Evolutionary conservation across 805 yeast genomes (phyloP), one percentile per base, ranked within the genome.

Genomic region (Saturnispora mendoncae): DNA sequence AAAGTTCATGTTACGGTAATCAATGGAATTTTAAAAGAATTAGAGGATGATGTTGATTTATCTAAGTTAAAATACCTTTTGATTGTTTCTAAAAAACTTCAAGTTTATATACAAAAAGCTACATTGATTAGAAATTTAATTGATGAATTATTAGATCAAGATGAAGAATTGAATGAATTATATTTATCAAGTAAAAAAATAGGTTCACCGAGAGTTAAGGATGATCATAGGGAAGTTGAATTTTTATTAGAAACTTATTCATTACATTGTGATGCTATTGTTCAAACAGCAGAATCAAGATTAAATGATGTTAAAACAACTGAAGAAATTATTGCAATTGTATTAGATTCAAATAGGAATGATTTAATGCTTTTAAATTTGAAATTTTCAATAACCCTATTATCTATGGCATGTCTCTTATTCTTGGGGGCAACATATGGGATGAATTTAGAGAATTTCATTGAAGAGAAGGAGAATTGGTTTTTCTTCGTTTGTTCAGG

Each of bases 271-370:
- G 97, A 90, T 63, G 97, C 94, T 53, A 84, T 92, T 47, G 97
- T 90, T 2, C 97, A 92, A 58, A 83, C 84, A 3, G 82, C 81
- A 17, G 92, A 81, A 47, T 83, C 75, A 49, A 64, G 84, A 28
- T 72, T 78, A 25, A 73, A 83, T n/a, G 88, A 90, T 57, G 90
- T 92, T 41, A 76, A 76, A 48, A 84, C 95, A 17, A 88, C 97
- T 0, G 97, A 92, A 58, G 98, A 92, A 58, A 87, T 92, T 53
- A 87, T 88, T 46, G 87, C 87, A 54, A 88, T 92, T 49, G 82
- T 92, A 19, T 64, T 92, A 44, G 99, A 92, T 57, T 82, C 97
- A 1, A 90, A 92, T 60, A 74, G 99, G 60, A 92, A 92, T 60
- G 86, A 90, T 50, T 68, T 92, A 46, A 87, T 92, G 96, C 59